A percentile compares a stretch with the other conserved stretches of the same genome.
phyloP scores from a whole-genome alignment of 106 monocot species.

The Phalaenopsis aphrodite region DNA sequence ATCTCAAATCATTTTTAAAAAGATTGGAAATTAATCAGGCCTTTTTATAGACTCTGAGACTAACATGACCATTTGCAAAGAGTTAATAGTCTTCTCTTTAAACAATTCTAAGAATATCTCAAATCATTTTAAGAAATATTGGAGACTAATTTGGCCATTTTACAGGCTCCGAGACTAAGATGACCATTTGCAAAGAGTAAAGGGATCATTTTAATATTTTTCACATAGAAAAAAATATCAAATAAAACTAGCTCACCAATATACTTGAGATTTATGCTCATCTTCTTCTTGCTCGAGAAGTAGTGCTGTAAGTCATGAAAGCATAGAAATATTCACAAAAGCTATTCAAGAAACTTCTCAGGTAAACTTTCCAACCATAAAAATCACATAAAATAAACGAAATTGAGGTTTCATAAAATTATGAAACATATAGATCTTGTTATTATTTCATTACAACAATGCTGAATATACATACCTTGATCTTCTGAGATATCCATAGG shows the following conservation, averaged over 20 bases:
- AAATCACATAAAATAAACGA: not conserved
- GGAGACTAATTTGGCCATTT: too few species aligned
- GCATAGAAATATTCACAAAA: not conserved
- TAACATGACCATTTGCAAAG: too few species aligned
- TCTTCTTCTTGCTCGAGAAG: constrained; percentile 42
- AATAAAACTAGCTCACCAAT: constrained; percentile 38
- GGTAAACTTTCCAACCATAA: not conserved
- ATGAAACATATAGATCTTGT: not conserved
- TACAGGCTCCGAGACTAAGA: too few species aligned
- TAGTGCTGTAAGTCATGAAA: constrained; percentile 40
- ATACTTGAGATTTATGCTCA: constrained; percentile 77
- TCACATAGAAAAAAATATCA: not conserved
- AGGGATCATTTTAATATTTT: too few species aligned
- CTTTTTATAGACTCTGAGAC: too few species aligned
- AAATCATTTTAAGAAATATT: too few species aligned
- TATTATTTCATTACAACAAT: not conserved
- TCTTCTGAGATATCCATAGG: constrained; percentile 81
- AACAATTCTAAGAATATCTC: too few species aligned
- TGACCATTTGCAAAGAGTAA: too few species aligned
- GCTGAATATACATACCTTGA: constrained; percentile 51
- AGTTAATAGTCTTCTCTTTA: too few species aligned
- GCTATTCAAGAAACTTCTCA: not conserved
- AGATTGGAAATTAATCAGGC: too few species aligned
- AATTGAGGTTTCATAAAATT: not conserved
- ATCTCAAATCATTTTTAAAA: too few species aligned